A percentile compares a stretch with the other conserved stretches of the same genome.
Conservation (phyloP, 345 rosid species). For the Rhizophora apiculata region DNA sequence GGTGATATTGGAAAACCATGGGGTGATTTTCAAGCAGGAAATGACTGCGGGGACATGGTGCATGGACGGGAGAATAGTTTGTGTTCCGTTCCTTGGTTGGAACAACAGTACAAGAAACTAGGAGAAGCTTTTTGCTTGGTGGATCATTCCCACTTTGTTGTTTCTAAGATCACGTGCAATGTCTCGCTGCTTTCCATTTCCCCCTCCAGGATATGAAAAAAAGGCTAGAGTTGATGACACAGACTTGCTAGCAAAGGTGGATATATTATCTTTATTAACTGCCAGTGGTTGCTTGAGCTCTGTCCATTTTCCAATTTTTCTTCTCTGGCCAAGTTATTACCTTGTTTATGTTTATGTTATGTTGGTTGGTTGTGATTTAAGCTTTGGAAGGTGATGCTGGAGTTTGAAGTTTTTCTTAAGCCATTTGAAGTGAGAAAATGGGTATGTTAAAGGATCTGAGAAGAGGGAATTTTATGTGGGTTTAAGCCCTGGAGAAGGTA, state of each 20-base stretch:
- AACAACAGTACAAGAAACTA: conserved; percentile 40
- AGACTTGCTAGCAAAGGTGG: conserved; percentile 64
- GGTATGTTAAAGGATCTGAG: conserved; percentile 9
- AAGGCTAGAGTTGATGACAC: conserved; percentile 49
- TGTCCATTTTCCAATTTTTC: neutral
- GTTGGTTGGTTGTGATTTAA: neutral
- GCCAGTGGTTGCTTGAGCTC: conserved; percentile 1
- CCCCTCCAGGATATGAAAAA: conserved; percentile 93
- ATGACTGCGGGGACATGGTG: conserved; percentile 58
- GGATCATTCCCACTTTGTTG: conserved; percentile 31
- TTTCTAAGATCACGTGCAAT: conserved; percentile 42
- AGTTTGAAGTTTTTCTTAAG: neutral
- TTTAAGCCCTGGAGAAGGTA: neutral
- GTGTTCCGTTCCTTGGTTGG: conserved; percentile 53
- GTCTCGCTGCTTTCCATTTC: conserved; percentile 97
- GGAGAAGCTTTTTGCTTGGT: conserved; percentile 29
- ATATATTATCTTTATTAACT: neutral
- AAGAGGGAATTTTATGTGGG: conserved; percentile 22
- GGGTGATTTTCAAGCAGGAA: conserved; percentile 35
- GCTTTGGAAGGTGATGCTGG: neutral
- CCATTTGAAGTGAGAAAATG: neutral
- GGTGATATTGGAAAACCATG: conserved; percentile 30
- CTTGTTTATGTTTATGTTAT: neutral
- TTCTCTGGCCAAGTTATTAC: too few species aligned
- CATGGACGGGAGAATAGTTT: conserved; percentile 54